Evolutionary conservation across 345 rosid species (phyloP), one percentile per base, ranked within the genome.

Genomic region (Bruguiera parviflora): DNA sequence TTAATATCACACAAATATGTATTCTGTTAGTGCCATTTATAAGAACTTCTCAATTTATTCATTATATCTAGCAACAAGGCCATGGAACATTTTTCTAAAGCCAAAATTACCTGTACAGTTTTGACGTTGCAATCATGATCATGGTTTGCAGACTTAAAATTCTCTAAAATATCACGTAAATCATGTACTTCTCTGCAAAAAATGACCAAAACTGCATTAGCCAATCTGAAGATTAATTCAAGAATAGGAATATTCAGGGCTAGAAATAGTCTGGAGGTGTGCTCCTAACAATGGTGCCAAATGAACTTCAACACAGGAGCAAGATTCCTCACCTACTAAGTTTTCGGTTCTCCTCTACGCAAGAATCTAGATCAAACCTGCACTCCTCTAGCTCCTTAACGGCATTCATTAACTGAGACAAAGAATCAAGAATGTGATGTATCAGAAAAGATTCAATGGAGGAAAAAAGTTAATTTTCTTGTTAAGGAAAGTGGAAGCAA

Each of bases 291-390:
- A 39, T 11, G 47, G 47, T 9, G 63, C 53, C 51, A 56, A 59
- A 56, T 33, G 32, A 62, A 35, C 47, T 52, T 61, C 35, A 53
- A 82, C 76, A 65, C 8, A 43, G 63, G 67, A 70, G 58, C 22
- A 68, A 75, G 82, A 53, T 64, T 64, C 35, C 89, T 81, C 62
- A 94, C 97, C 95, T 83, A 20, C 79, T 77, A 65, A 91, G 90
- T 73, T 84, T 87, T 71, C 81, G 83, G 80, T 94, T 94, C 64
- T 94, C 95, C 75, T 89, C 89, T 35, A 91, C 70, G 83, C 93
- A 94, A 79, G 86, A 81, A 66, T 68, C 84, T 58, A 91, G 85
- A 58, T 82, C 86, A 68, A n/a, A 22, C 72, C 83, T 86, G 86
- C 97, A 88, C 69, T 84, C 85, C 73, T 91, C 95, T 67, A 89